Evolutionary conservation across 352 stramenopile genomes (phyloP).

Genomic region (Globisporangium irregulare): DNA sequence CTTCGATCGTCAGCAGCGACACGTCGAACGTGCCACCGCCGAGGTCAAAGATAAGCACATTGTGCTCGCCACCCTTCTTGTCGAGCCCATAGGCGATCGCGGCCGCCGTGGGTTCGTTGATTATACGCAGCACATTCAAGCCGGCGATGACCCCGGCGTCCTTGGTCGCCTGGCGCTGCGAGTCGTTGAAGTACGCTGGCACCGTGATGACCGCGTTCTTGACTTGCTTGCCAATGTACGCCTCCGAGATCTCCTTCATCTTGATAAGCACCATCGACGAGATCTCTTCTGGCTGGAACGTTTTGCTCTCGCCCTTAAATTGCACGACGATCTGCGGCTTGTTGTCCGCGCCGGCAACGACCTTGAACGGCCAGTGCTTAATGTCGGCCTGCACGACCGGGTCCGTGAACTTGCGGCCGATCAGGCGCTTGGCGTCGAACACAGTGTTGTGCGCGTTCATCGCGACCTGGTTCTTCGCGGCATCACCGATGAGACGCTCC

Average conservation of each 20-base stretch:
- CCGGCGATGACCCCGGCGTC: slow-evolving; percentile 89
- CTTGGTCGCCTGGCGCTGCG: slow-evolving; percentile 93
- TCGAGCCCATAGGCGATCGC: slow-evolving; percentile 95
- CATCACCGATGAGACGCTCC: neutral
- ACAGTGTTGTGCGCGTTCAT: neutral
- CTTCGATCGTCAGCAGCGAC: slow-evolving; percentile 88
- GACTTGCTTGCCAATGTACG: slow-evolving; percentile 58
- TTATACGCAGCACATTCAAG: slow-evolving; percentile 93
- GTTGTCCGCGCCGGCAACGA: neutral
- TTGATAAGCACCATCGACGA: slow-evolving; percentile 75
- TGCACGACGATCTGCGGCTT: slow-evolving; percentile 73
- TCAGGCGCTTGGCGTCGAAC: neutral
- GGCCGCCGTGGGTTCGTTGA: slow-evolving; percentile 95
- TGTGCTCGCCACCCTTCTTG: slow-evolving; percentile 91
- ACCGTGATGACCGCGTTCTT: slow-evolving; percentile 92
- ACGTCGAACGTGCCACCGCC: slow-evolving; percentile 91
- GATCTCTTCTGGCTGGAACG: slow-evolving; percentile 80
- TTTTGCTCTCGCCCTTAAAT: slow-evolving; percentile 69
- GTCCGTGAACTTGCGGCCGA: neutral
- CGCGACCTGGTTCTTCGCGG: neutral
- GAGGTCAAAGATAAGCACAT: slow-evolving; percentile 85
- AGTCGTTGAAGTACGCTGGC: slow-evolving; percentile 96
- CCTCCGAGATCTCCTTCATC: slow-evolving; percentile 62
- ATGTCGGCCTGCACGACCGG: neutral
- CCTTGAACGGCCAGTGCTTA: neutral